Evolutionary conservation across 305 asterid genomes (phyloP).

Genomic region (Striga hermonthica): DNA sequence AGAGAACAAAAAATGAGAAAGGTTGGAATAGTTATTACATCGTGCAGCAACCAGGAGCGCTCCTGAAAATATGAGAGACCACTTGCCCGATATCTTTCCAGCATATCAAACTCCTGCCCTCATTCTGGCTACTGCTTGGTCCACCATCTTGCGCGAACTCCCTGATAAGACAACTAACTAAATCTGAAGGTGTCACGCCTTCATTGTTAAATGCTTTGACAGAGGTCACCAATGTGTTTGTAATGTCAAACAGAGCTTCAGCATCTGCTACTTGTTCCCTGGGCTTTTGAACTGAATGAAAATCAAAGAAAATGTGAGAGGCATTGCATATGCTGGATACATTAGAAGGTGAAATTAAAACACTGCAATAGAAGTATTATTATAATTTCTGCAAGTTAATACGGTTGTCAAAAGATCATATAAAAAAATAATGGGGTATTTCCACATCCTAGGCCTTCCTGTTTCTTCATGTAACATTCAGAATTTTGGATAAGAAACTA

Average conservation of each 20-base stretch:
- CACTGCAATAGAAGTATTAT: no score
- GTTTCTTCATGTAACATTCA: no score
- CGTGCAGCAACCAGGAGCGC: slow-evolving; percentile 70
- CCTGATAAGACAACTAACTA: slow-evolving; percentile 62
- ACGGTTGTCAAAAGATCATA: no score
- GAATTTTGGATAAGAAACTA: no score
- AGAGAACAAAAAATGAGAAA: background rate
- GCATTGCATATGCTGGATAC: background rate
- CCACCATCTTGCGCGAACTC: slow-evolving; percentile 63
- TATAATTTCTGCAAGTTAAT: no score
- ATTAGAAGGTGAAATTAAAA: background rate
- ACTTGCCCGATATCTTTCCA: slow-evolving; percentile 72
- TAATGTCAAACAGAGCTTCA: slow-evolving; percentile 82
- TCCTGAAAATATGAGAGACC: slow-evolving; percentile 61
- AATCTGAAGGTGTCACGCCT: slow-evolving; percentile 74
- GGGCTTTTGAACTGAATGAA: slow-evolving; percentile 64
- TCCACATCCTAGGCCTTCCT: no score
- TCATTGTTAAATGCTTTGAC: slow-evolving; percentile 64
- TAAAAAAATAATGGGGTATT: no score
- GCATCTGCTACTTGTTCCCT: slow-evolving; percentile 96
- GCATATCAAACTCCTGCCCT: slow-evolving; percentile 38
- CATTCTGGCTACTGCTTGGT: slow-evolving; percentile 47
- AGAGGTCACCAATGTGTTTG: slow-evolving; percentile 71
- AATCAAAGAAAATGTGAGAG: slow-evolving; percentile 9
- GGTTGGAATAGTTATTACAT: slow-evolving; percentile 46